Evolutionary conservation across 805 yeast genomes (phyloP), one percentile per base, ranked within the genome.

Genomic region (Yarrowia sp.): DNA sequence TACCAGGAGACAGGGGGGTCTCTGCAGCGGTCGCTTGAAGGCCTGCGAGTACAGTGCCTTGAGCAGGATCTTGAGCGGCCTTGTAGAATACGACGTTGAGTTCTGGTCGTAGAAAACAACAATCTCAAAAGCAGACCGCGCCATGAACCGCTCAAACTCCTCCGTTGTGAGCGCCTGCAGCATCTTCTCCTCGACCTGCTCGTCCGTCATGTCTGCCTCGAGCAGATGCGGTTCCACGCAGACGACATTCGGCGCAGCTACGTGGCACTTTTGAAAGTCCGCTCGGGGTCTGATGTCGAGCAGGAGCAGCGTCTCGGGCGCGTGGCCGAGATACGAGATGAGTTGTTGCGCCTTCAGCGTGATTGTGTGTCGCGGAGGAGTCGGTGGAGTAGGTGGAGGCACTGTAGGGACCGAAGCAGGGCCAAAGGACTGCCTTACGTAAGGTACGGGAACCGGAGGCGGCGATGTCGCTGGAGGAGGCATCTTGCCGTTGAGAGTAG

Each of bases 181-280:
- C 10, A 93, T 79, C 49, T 81, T 74, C 42, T 77, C 79, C 66
- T 87, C 88, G n/a, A 92, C 73, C 61, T 87, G 93, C n/a, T 71
- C 73, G 67, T 88, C 89, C 0, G 81, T 77, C 68, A 82, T 81
- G 9, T 76, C 74, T 0, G 71, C 59, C 83, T 73, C 18, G 85
- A 75, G 0, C 83, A 78, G 18, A 80, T 77, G 47, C 0, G 97
- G 97, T 60, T 90, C 96, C 18, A 92, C 80, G 69, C 92, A 88
- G 10, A 89, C 79, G 8, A 87, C 72, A 61, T 87, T 82, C 2
- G 76, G 73, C 24, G 83, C 74, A 12, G 80, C 75, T 21, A 92
- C 83, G 71, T 90, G 97, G 51, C 82, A 81, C 42, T 76, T 74
- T 49, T 83, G 81, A 69, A 80, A 91, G 35, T 83, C 85, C 18